Evolutionary conservation across 1,284 basidiomycete species (phyloP).

Genomic region (Pseudozyma thailandica): DNA sequence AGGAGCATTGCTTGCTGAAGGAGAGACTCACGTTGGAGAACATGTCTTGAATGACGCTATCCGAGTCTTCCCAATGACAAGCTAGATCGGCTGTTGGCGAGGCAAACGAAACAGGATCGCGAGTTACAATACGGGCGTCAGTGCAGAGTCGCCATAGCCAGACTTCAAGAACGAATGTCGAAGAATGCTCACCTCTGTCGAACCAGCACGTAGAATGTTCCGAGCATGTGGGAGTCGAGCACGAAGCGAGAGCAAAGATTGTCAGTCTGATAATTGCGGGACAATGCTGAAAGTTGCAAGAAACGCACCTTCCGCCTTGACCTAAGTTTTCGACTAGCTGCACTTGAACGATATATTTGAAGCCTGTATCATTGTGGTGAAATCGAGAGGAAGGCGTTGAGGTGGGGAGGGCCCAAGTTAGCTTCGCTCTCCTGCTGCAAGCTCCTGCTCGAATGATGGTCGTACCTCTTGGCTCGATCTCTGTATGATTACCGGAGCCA

Average conservation of each 20-base stretch:
- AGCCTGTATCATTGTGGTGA: conserved; percentile 19
- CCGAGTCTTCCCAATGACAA: conserved; percentile 59
- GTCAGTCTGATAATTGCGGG: neutral
- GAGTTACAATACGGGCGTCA: neutral
- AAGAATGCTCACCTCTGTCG: too few species aligned
- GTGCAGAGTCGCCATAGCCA: neutral
- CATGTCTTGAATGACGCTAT: conserved; percentile 54
- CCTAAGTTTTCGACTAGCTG: conserved; percentile 59
- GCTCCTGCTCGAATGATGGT: too few species aligned
- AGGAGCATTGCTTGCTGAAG: too few species aligned
- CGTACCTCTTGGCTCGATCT: conserved; percentile 51
- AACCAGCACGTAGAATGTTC: too few species aligned
- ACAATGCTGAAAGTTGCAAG: neutral
- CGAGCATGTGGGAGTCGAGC: too few species aligned
- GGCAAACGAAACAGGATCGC: neutral
- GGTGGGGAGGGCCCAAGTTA: neutral
- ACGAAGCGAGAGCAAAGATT: too few species aligned
- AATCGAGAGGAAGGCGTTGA: neutral
- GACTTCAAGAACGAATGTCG: too few species aligned
- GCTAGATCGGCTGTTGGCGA: conserved; percentile 52
- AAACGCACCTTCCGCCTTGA: conserved; percentile 53
- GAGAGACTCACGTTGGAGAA: conserved; percentile 46
- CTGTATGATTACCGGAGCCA: conserved; percentile 7
- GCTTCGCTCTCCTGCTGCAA: too few species aligned
- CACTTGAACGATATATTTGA: conserved; percentile 59